Base-by-base conservation (phyloP, 148 eudicot genomes). In the Chenopodium quinoa region DNA sequence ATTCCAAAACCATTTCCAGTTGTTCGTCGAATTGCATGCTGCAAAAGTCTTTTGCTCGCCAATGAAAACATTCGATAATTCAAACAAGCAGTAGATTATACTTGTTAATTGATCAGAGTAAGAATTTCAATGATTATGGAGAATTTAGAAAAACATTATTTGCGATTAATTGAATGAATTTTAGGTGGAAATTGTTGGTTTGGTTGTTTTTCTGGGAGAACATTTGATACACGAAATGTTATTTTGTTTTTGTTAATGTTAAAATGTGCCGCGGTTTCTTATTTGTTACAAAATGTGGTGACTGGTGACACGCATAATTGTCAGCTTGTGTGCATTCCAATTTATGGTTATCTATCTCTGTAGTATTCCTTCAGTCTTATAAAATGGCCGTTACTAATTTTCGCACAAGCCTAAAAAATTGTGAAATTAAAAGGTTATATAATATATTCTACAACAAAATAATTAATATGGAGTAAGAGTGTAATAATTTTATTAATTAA, bases 11-110 rank as follows among this genome's bases (percentile, higher is more conserved):
- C 71, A 12, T n/a, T 40, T 32, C 71, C 10, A 11, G 27, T 54
- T 75, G 44, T 54, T 78, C 76, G 70, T 82, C 67, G 16, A 1
- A 34, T 46, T 2, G 47, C 79, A 31, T 32, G 68, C 54, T 82
- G 79, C 75, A 85, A 47, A 31, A 82, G 29, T 80, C 87, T 82
- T 73, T 79, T 74, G 77, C 81, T 86, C 82, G 84, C 88, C 85
- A 76, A 63, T 58, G 73, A 68, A 70, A 17, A 56, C 62, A 67
- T 11, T 29, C 14, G 71, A 67, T 67, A 11, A 29, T 67, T 67
- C 27, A 67, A 19, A 29, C 71, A 67, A 66, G 64, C 20, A 71
- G 74, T 19, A 44, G 34, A 4, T 68, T 71, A 20, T 7, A 29
- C 3, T 1, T 25, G 32, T 7, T 66, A 34, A 66, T 66, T 7